A percentile compares a stretch with the other conserved stretches of the same genome.
These are phyloP conservation scores for Micractinium conductrix DNA, from an alignment of 139 green algal genomes.

Conservation along the genomic window DNA sequence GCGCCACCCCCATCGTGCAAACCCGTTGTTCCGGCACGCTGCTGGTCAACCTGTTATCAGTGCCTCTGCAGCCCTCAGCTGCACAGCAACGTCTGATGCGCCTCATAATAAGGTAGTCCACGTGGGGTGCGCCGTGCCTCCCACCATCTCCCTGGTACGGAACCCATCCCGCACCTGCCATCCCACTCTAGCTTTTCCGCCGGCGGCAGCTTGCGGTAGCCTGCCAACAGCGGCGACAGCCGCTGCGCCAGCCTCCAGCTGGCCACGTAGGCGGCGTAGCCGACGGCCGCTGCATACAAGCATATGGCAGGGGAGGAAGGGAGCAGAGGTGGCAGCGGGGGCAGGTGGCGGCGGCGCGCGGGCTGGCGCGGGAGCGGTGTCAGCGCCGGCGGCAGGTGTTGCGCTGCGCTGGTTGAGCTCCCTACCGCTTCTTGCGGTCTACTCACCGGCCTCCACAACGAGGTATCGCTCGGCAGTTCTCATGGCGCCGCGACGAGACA, in stretches of 20 bases:
- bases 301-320: too few species aligned
- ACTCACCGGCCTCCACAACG: too few species aligned
- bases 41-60: not conserved
- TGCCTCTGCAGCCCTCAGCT: not conserved
- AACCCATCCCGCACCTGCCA: not conserved
- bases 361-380: too few species aligned
- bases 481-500: too few species aligned
- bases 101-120: not conserved
- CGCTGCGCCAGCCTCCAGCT: constrained; percentile 1
- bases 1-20: not conserved
- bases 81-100: not conserved
- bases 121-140: too few species aligned
- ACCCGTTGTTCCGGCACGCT: not conserved
- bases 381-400: too few species aligned
- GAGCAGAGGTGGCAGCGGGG: too few species aligned
- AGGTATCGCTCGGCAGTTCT: too few species aligned
- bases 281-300: not conserved
- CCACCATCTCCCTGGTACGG: too few species aligned
- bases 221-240: not conserved
- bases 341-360: too few species aligned
- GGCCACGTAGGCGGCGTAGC: not conserved
- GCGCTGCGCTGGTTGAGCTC: too few species aligned
- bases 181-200: constrained; percentile 26
- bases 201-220: not conserved
- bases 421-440: too few species aligned